Evolutionary conservation across 345 rosid genomes (phyloP).

Genomic region (Diplotaxis tenuifolia): DNA sequence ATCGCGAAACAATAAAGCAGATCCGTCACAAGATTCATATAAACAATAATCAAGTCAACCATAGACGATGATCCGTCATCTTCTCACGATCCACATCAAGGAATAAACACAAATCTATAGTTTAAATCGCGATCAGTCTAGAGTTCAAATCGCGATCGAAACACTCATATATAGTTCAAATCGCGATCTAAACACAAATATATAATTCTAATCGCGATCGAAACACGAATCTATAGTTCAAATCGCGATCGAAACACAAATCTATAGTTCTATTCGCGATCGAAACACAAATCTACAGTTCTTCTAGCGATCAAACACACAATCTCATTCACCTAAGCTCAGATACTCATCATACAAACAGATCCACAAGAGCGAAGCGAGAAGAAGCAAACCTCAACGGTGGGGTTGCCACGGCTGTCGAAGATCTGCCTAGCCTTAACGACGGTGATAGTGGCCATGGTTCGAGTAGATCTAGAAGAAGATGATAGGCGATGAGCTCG

Average conservation of each 20-base stretch:
- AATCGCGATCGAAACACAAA: background rate
- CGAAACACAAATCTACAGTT: background rate
- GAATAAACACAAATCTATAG: background rate
- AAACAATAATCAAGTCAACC: background rate
- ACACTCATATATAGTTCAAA: too few species aligned
- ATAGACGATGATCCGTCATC: background rate
- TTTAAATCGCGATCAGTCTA: too few species aligned
- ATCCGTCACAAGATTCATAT: background rate
- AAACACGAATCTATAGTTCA: background rate
- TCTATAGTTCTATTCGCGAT: background rate
- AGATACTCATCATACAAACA: background rate
- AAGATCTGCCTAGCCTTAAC: constrained; percentile 92
- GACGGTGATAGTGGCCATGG: constrained; percentile 59
- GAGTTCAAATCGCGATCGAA: too few species aligned
- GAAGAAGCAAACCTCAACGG: constrained; percentile 69
- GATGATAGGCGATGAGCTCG: constrained; percentile 27
- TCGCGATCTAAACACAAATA: too few species aligned
- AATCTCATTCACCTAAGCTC: background rate
- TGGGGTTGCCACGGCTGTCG: constrained; percentile 98
- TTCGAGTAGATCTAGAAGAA: constrained; percentile 11
- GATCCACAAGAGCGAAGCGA: constrained; percentile 17
- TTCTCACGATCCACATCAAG: background rate
- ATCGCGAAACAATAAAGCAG: too few species aligned
- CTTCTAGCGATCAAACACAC: background rate
- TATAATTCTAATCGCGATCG: too few species aligned